Evolutionary conservation across 371 early-diverging fungal genomes (phyloP), one percentile per base, ranked within the genome.

Genomic region (Amoeboaphelidium protococcarum): DNA sequence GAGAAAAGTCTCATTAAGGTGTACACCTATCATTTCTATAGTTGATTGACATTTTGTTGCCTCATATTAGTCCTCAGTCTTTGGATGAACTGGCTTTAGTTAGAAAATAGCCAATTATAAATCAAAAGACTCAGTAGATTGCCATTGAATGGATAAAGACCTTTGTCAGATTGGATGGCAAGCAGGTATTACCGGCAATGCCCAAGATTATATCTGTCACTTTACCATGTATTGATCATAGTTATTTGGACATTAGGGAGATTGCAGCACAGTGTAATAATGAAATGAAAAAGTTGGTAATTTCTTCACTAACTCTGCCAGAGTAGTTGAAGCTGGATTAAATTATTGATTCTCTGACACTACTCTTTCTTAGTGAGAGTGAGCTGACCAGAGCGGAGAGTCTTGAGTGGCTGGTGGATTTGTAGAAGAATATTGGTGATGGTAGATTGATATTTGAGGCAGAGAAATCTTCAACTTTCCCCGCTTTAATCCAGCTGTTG

Each of bases 91-190:
- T n/a, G n/a, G n/a, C n/a, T n/a, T n/a, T n/a, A n/a, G n/a, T n/a
- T n/a, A n/a, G n/a, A n/a, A 24, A 2, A 16, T 21, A 27, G 13
- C 21, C 37, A 1, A 45, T 46, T n/a, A 47, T 52, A 48, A 87
- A 87, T 47, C 79, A 80, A 58, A 83, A 82, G 48, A 82, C 83
- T 12, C 87, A 87, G 57, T 72, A 61, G 37, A 82, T 76, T 0
- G 84, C 87, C 0, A 59, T 91, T 22, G 61, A 68, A 40, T 91
- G 92, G 92, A 68, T 83, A 45, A 69, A 73, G 51, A 79, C 78
- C 52, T 83, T 91, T 51, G 72, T 84, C 27, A 61, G 64, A 23
- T 64, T 85, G 25, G 78, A 82, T 16, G 71, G 75, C 40, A 69
- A 74, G 19, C 67, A 76, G 4, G 74, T 87, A 50, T 68, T 88